phyloP scores from a whole-genome alignment of 192 early-diverging fungal genomes.

The Coemansia sp. region DNA sequence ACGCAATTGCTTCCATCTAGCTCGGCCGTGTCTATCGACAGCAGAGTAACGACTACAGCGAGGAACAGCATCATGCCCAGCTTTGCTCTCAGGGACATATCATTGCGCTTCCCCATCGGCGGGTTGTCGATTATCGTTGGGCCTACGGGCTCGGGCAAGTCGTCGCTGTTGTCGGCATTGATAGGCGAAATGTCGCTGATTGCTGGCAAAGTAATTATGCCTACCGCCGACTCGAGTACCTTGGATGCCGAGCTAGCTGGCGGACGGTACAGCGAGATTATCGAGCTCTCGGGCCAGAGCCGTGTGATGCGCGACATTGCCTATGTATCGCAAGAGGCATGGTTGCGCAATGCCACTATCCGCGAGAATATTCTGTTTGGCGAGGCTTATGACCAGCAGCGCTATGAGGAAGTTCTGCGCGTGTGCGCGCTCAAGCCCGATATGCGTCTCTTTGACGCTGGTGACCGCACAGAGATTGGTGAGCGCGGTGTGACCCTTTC shows the following conservation, averaged over 20 bases:
- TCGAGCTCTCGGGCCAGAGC: slow-evolving; percentile 13
- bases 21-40: slow-evolving; percentile 4
- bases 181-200: slow-evolving; percentile 68
- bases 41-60: background rate
- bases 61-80: slow-evolving; percentile 7
- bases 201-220: slow-evolving; percentile 17
- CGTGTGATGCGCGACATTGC: slow-evolving; percentile 63
- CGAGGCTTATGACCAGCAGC: slow-evolving; percentile 65
- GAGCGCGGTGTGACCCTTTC: slow-evolving; percentile 85
- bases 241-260: slow-evolving; percentile 7
- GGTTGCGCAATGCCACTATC: slow-evolving; percentile 75
- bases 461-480: slow-evolving; percentile 92
- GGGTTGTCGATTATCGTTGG: slow-evolving; percentile 75
- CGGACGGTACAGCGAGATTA: slow-evolving; percentile 8
- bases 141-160: slow-evolving; percentile 86
- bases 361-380: slow-evolving; percentile 92
- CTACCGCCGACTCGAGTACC: slow-evolving; percentile 10
- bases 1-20: background rate
- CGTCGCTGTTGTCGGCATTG: slow-evolving; percentile 69
- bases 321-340: slow-evolving; percentile 83
- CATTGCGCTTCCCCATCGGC: slow-evolving; percentile 62
- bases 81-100: slow-evolving; percentile 64
- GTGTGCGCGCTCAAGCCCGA: slow-evolving; percentile 85
- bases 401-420: slow-evolving; percentile 78
- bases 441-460: slow-evolving; percentile 79